Evolutionary conservation across 2,329 filamentous ascomycete species (phyloP).

Genomic region (Talaromyces sp.): DNA sequence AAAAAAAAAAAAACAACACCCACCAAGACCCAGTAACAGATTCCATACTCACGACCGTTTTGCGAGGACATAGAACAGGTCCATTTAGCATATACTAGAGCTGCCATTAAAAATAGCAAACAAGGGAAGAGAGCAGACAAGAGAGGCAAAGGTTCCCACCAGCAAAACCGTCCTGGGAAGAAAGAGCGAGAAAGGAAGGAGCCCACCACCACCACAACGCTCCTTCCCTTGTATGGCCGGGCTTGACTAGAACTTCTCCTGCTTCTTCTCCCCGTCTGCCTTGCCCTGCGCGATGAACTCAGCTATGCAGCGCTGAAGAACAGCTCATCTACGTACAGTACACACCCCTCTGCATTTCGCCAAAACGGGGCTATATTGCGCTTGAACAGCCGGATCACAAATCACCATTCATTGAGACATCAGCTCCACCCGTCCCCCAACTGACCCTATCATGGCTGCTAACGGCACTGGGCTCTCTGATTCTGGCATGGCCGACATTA

Average conservation of each 20-base stretch:
- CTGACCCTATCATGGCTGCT: slow-evolving; percentile 22
- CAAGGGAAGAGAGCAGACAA: background rate
- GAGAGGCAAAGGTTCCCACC: background rate
- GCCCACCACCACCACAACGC: background rate
- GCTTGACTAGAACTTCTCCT: background rate
- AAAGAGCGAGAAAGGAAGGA: slow-evolving; percentile 12
- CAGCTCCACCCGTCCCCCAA: background rate
- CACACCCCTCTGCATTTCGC: background rate
- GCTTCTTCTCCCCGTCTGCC: background rate
- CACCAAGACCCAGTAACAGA: background rate
- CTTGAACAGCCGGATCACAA: background rate
- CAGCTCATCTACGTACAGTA: background rate
- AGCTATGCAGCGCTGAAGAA: background rate
- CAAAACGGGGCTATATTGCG: background rate
- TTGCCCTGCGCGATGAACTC: background rate
- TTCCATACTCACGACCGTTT: background rate
- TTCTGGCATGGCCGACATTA: slow-evolving; percentile 51
- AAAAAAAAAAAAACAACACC: background rate
- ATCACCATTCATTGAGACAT: background rate
- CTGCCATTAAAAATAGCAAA: background rate
- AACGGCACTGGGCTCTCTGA: slow-evolving; percentile 31
- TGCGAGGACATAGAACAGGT: background rate
- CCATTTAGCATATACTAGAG: slow-evolving; percentile 3
- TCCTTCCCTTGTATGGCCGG: background rate
- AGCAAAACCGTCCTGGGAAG: slow-evolving; percentile 33